Percentiles rank a stretch among this genome's conserved stretches.
Evolutionary conservation across 1,139 yeast species (phyloP).

Genomic region (Sporopachydermia cereana): DNA sequence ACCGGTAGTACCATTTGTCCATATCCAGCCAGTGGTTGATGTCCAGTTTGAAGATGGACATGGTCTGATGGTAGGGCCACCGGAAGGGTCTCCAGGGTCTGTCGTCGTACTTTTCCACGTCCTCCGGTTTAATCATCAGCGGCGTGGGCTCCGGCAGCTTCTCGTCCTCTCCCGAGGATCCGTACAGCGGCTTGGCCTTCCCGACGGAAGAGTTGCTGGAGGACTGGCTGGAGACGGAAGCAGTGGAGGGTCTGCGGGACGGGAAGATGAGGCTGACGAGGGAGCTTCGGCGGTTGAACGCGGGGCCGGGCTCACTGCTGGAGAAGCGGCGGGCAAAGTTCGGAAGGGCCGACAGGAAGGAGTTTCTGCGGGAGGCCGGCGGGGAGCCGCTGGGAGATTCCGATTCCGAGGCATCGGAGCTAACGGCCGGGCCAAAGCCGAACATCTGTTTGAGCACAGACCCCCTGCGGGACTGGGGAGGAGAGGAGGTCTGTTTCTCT

Average conservation of each 20-base stretch:
- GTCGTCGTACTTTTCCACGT: conserved; percentile 52
- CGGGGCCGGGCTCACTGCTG: conserved; percentile 4
- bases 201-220: neutral
- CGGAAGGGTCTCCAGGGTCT: conserved; percentile 76
- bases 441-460: neutral
- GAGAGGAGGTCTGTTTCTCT: conserved; percentile 2
- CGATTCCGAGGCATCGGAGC: no score
- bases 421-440: no score
- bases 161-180: conserved; percentile 8
- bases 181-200: conserved; percentile 3
- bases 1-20: conserved; percentile 64
- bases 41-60: conserved; percentile 60
- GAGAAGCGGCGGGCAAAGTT: conserved; percentile 2
- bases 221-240: neutral
- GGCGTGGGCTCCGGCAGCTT: conserved; percentile 42
- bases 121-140: conserved; percentile 52
- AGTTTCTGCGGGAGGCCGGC: neutral
- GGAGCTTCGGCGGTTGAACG: conserved; percentile 1
- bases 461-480: neutral
- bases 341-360: neutral
- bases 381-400: neutral
- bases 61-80: conserved; percentile 74
- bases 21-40: conserved; percentile 69
- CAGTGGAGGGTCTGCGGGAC: neutral
- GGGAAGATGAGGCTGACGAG: neutral